Percentiles rank a stretch among this genome's conserved stretches.
phyloP scores from a whole-genome alignment of 768 basidiomycete genomes.

The Daedaleopsis sinensis region DNA sequence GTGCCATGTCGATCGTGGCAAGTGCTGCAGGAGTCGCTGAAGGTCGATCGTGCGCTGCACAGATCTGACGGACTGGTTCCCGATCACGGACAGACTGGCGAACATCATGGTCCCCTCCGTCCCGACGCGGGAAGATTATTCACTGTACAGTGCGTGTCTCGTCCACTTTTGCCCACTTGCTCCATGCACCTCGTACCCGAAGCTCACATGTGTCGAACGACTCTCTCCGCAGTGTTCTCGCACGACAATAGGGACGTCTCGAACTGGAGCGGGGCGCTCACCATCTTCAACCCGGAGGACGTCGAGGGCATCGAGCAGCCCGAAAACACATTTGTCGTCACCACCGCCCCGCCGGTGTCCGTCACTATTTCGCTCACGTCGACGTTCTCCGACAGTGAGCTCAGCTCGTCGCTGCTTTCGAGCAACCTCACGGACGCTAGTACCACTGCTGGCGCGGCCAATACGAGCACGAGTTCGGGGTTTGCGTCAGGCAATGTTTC shows the following conservation, averaged over 20 bases:
- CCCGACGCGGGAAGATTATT: slow-evolving; percentile 14
- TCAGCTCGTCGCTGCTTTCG: slow-evolving; percentile 25
- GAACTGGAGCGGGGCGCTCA: slow-evolving; percentile 15
- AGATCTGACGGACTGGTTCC: slow-evolving; percentile 20
- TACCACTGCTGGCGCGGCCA: too few relatives aligned
- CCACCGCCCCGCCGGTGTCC: slow-evolving; percentile 15
- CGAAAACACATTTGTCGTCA: slow-evolving; percentile 9
- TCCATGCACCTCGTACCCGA: too few relatives aligned
- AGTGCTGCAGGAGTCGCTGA: background rate
- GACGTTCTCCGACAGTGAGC: slow-evolving; percentile 7
- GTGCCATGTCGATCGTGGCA: background rate
- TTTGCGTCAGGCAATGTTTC: too few relatives aligned
- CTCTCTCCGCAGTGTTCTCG: slow-evolving; percentile 3
- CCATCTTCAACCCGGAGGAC: slow-evolving; percentile 22
- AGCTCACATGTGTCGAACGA: too few relatives aligned
- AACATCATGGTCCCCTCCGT: slow-evolving; percentile 18
- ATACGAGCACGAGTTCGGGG: too few relatives aligned
- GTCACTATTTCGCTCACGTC: slow-evolving; percentile 12
- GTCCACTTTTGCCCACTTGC: too few relatives aligned
- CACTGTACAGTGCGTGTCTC: slow-evolving; percentile 8
- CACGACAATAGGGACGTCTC: slow-evolving; percentile 12
- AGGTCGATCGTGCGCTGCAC: background rate
- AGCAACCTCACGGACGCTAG: too few relatives aligned
- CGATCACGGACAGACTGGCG: slow-evolving; percentile 17
- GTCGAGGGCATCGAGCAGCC: slow-evolving; percentile 9